phyloP scores from a whole-genome alignment of 331 rosid genomes.

The Quercus tomentella region DNA sequence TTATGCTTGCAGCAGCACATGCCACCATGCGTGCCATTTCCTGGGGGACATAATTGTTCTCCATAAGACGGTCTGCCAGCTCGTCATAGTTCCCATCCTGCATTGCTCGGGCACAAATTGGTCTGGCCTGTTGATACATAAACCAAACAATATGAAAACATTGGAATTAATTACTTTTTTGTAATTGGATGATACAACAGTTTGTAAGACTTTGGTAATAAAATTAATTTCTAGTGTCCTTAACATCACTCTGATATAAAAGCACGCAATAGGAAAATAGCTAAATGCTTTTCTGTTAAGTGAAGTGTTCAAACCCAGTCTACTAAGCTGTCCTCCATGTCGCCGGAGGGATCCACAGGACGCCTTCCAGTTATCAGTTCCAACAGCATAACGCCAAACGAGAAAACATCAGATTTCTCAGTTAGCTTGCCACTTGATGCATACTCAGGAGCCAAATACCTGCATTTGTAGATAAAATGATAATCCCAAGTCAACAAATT shows the following conservation, averaged over 20 bases:
- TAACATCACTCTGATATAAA: not conserved
- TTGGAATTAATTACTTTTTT: too few relatives aligned
- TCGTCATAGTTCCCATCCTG: constrained; percentile 37
- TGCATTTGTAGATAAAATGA: constrained; percentile 2
- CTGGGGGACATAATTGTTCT: constrained; percentile 29
- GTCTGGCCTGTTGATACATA: constrained; percentile 57
- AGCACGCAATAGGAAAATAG: not conserved
- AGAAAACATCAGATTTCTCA: constrained; percentile 78
- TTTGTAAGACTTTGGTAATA: too few relatives aligned
- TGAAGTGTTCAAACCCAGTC: constrained; percentile 53
- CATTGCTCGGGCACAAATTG: constrained; percentile 42
- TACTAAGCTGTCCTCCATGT: constrained; percentile 54
- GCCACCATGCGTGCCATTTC: constrained; percentile 68
- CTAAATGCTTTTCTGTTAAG: not conserved
- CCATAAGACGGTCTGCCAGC: constrained; percentile 53
- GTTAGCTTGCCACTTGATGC: constrained; percentile 81
- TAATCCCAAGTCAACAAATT: not conserved
- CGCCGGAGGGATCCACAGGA: constrained; percentile 35
- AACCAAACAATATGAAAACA: too few relatives aligned
- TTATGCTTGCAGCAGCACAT: constrained; percentile 52
- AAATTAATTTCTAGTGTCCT: not conserved
- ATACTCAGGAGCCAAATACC: constrained; percentile 84
- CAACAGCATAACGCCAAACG: constrained; percentile 64
- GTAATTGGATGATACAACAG: too few relatives aligned
- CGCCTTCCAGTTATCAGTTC: constrained; percentile 63